Base-by-base conservation (phyloP, 768 basidiomycete genomes). In the Candolleomyces aberdarensis region DNA sequence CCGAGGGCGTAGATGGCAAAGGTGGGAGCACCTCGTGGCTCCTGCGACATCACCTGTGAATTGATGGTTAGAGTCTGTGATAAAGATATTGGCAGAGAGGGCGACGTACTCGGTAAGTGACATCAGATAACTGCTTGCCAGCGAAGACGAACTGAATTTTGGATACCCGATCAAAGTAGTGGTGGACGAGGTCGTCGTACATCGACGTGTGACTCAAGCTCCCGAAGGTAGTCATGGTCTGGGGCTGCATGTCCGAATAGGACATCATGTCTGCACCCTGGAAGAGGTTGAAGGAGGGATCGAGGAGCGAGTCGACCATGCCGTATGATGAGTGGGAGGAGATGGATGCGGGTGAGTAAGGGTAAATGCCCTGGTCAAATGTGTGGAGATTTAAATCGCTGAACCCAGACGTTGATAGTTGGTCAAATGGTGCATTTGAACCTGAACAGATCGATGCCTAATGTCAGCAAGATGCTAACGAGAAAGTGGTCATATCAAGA, bases 1-100 rank as follows among this genome's bases (percentile, higher is more conserved):
- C 89, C 84, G 52, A 92, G 78, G n/a, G 91, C 89, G 71, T 86
- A 89, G 40, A 91, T 80, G 5, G 90, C 86, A 70, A 85, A 83
- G 5, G 88, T 84, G 47, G 91, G 83, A 2, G 88, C 82, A 48
- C 91, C 90, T 57, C 81, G 82, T 20, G 88, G 88, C 57, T 91
- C 82, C 67, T 84, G 78, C 44, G 84, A 74, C 59, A 91, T 82
- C 57, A 85, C 76, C 80, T 83, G 61, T 36, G 59, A 39, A 47
- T 39, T 47, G 58, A 46, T 36, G 36, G 32, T 56, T 56, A 60
- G 54, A 57, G 20, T 36, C 13, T 31, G 47, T 39, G 53, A 47
- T 51, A 44, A 36, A 9, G 46, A 44, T 46, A 47, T 36, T 22
- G 50, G 44, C 39, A 22, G 46, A 7, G 43, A 48, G 52, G 49